Evolutionary conservation across 225 moss, liverwort and hornwort genomes (phyloP), one percentile per base, ranked within the genome.

Genomic region (Physcomitrellopsis africana): DNA sequence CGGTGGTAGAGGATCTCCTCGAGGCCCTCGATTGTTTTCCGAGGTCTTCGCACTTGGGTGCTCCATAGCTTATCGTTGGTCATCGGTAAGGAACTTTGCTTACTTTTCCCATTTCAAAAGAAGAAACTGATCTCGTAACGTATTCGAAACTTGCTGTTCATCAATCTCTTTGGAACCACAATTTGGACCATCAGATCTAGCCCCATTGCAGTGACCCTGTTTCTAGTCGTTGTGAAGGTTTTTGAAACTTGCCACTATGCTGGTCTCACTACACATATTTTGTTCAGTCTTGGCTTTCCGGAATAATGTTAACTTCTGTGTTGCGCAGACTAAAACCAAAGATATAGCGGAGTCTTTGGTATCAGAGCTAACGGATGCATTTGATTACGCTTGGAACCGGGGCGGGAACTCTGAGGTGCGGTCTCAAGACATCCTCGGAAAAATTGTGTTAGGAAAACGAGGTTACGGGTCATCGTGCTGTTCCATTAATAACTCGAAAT

Each of bases 321-420:
- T 15, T 73, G 43, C 81, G 80, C 87, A 91, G 85, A 93, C 94
- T 13, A 87, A 86, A 57, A 93, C 74, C 74, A 97, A 93, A 83
- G 87, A 90, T 67, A 82, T 89, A 43, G 92, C 97, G 0, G 94
- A 97, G 83, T 87, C 59, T 57, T 87, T 92, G 13, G 90, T 93
- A n/a, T 72, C 87, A 5, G 93, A 94, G 51, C 82, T 97, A 41
- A 92, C 91, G 1, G 89, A 78, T 20, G 89, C 73, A 9, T 97
- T 94, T 67, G 97, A 97, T 77, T 97, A 97, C 45, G 92, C 97
- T 17, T 97, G 97, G 97, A 97, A 97, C 54, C 80, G 88, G 60
- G 83, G 85, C 24, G 77, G 67, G 9, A 85, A 89, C 56, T 89
- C 87, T 10, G 77, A 79, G 2, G 68, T 85, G 48, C 85, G 97